Evolutionary conservation across 768 basidiomycete genomes (phyloP).

Genomic region (Calocybe indica): DNA sequence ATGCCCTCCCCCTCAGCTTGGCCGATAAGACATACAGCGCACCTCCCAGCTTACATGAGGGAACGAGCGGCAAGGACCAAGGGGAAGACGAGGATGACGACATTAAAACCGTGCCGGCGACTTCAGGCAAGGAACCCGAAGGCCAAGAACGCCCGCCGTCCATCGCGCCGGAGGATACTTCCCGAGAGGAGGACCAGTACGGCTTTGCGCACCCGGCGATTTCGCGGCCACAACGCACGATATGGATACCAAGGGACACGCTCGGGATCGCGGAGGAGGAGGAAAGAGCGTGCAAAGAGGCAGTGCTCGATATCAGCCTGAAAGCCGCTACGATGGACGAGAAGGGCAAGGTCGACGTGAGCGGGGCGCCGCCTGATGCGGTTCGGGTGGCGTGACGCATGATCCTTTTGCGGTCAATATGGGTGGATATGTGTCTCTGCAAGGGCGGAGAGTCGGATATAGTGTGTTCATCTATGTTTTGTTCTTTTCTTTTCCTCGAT

Average conservation of each 20-base stretch:
- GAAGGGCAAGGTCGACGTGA: slow-evolving; percentile 54
- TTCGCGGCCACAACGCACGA: slow-evolving; percentile 60
- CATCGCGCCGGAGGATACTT: neutral
- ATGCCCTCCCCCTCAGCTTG: slow-evolving; percentile 72
- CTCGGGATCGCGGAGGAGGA: slow-evolving; percentile 62
- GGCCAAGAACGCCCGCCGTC: slow-evolving; percentile 7
- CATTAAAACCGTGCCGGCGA: neutral
- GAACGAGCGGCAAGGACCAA: slow-evolving; percentile 1
- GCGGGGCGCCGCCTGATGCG: slow-evolving; percentile 28
- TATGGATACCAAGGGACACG: slow-evolving; percentile 83
- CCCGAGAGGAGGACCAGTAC: slow-evolving; percentile 35
- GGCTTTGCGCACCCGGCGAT: slow-evolving; percentile 89
- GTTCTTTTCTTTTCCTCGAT: no score
- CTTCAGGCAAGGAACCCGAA: slow-evolving; percentile 3
- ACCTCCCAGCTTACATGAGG: slow-evolving; percentile 1
- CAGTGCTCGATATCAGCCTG: slow-evolving; percentile 44
- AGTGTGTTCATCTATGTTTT: no score
- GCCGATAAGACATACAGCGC: slow-evolving; percentile 59
- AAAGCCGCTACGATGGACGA: slow-evolving; percentile 53
- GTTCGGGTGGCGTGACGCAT: slow-evolving; percentile 5
- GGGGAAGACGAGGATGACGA: slow-evolving; percentile 9
- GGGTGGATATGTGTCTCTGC: neutral
- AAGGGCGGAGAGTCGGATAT: no score
- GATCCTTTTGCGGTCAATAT: neutral
- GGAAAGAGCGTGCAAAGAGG: slow-evolving; percentile 44